These are phyloP conservation scores for Pichia heedii DNA, from an alignment of 805 yeast genomes.

Conservation along the genomic window DNA sequence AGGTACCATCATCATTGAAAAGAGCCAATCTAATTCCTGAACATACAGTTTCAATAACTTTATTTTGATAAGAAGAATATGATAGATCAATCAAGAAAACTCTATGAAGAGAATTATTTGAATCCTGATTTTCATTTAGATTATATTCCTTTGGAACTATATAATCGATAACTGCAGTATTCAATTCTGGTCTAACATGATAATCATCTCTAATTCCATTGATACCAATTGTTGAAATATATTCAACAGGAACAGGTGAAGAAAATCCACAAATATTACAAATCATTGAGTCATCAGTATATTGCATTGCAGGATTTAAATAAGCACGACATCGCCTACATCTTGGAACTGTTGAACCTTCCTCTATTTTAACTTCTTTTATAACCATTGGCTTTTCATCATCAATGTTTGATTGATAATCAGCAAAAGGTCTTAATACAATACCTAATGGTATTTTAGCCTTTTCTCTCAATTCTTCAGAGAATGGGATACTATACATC, in stretches of 20 bases:
- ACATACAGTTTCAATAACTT: conserved; percentile 25
- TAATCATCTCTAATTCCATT: conserved; percentile 58
- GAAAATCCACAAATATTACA: conserved; percentile 86
- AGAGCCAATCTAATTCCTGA: conserved; percentile 37
- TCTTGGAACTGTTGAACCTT: conserved; percentile 64
- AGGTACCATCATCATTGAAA: conserved; percentile 33
- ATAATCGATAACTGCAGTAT: conserved; percentile 77
- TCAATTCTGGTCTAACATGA: conserved; percentile 62
- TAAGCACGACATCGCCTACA: conserved; percentile 90
- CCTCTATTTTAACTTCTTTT: conserved; percentile 57
- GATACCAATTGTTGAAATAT: conserved; percentile 51
- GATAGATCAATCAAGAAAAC: conserved; percentile 61
- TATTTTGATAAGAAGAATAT: conserved; percentile 59
- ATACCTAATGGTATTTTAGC: conserved; percentile 78
- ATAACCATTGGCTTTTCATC: conserved; percentile 37
- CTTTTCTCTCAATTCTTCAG: conserved; percentile 57
- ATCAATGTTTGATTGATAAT: conserved; percentile 21
- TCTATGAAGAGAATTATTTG: conserved; percentile 11
- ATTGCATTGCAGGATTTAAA: conserved; percentile 74
- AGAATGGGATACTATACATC: conserved; percentile 74
- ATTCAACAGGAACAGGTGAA: conserved; percentile 59
- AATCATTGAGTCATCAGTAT: conserved; percentile 51
- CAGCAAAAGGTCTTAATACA: conserved; percentile 79
- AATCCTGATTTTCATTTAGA: conserved; percentile 22
- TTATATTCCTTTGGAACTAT: conserved; percentile 70